Evolutionary conservation across 345 rosid genomes (phyloP).

Genomic region (Syzygium oleosum): DNA sequence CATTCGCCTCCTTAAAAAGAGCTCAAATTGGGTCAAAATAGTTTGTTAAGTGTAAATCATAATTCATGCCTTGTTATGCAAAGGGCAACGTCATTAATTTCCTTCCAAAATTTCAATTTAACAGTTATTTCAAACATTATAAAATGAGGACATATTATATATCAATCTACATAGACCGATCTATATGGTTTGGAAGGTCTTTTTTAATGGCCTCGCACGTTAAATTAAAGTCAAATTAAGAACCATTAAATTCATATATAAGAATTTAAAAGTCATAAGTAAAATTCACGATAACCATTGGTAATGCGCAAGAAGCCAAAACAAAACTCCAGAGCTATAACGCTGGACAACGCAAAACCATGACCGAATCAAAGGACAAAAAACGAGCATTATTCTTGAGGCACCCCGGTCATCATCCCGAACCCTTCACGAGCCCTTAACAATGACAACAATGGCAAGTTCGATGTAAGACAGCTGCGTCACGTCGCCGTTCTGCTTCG

Average conservation of each 20-base stretch:
- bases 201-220: not conserved
- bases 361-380: not conserved
- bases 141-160: not conserved
- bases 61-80: too few species aligned
- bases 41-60: too few species aligned
- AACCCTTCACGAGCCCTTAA: not conserved
- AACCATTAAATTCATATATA: not conserved
- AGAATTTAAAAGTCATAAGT: not conserved
- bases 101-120: not conserved
- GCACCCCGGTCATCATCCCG: not conserved
- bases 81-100: not conserved
- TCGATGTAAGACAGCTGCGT: constrained; percentile 31
- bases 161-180: not conserved
- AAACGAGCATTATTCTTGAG: not conserved
- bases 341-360: not conserved
- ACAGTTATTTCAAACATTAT: not conserved
- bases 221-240: not conserved
- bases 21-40: too few species aligned
- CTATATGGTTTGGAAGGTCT: not conserved
- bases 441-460: constrained; percentile 21
- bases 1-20: too few species aligned
- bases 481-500: constrained; percentile 21
- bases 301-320: too few species aligned
- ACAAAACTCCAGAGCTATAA: not conserved
- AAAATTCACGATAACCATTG: not conserved